Conservation (phyloP, 768 basidiomycete species). For the Tulasnella sp. region DNA sequence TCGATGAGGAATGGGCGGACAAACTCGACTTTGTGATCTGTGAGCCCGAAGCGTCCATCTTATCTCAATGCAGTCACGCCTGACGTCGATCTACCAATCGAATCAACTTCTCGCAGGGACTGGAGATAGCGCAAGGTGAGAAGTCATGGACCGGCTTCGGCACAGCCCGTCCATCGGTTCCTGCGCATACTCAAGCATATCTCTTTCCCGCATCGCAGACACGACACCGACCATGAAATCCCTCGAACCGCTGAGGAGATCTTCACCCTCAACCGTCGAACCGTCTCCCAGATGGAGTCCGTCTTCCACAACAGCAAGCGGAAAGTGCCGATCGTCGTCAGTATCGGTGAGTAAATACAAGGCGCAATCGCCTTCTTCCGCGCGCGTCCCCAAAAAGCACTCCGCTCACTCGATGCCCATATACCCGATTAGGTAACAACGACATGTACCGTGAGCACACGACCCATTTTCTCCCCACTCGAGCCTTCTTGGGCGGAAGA, state of each 20-base stretch:
- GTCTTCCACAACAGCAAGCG: constrained; percentile 44
- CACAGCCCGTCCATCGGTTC: background rate
- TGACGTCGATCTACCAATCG: background rate
- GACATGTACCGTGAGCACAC: constrained; percentile 66
- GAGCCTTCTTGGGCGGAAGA: background rate
- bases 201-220: background rate
- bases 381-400: background rate
- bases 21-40: constrained; percentile 89
- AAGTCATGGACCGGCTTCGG: background rate
- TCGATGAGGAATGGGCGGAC: constrained; percentile 66
- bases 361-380: background rate
- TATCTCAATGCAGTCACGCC: background rate
- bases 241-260: constrained; percentile 77
- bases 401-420: background rate
- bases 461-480: constrained; percentile 20
- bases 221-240: constrained; percentile 66
- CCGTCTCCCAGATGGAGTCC: constrained; percentile 58
- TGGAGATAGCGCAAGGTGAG: constrained; percentile 31
- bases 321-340: constrained; percentile 71
- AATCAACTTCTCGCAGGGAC: constrained; percentile 22
- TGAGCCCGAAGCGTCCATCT: constrained; percentile 26
- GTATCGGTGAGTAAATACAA: constrained; percentile 47
- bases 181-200: background rate
- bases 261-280: constrained; percentile 52
- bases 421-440: constrained; percentile 55